A percentile compares a stretch with the other conserved stretches of the same genome.
These are phyloP conservation scores for Amborella trichopoda DNA, from an alignment of 164 flowering plant genomes.

Conservation along the genomic window DNA sequence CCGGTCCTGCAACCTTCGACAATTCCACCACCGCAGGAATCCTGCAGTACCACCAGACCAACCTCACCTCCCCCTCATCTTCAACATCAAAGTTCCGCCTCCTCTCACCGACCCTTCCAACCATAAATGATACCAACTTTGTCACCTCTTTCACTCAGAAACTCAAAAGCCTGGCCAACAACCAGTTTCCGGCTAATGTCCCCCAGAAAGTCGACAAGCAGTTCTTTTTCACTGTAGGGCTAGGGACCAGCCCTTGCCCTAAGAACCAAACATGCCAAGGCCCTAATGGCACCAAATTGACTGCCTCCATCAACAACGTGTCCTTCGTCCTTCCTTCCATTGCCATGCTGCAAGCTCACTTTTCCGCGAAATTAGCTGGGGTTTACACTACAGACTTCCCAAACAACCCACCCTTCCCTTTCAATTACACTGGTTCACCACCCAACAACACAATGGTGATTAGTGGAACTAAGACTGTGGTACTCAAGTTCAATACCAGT, in stretches of 20 bases:
- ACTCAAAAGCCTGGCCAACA: conserved; percentile 16
- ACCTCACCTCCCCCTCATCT: not conserved
- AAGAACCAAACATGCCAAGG: conserved; percentile 39
- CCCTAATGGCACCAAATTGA: conserved; percentile 29
- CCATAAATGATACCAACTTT: conserved; percentile 14
- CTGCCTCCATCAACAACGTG: conserved; percentile 39
- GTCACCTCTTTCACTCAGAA: conserved; percentile 7
- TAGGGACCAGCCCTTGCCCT: conserved; percentile 20
- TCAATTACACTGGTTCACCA: conserved; percentile 37
- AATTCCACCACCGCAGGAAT: conserved; percentile 36
- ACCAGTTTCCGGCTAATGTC: conserved; percentile 17
- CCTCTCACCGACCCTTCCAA: conserved; percentile 15
- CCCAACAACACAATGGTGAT: conserved; percentile 32
- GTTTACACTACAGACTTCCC: conserved; percentile 51
- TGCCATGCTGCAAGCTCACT: conserved; percentile 35
- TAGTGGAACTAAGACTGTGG: conserved; percentile 29
- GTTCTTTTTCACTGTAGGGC: conserved; percentile 24
- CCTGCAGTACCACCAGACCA: conserved; percentile 14
- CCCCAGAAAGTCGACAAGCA: conserved; percentile 12
- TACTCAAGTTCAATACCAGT: conserved; percentile 29
- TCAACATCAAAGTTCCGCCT: conserved; percentile 9
- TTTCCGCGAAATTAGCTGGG: conserved; percentile 25
- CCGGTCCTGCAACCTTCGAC: conserved; percentile 34
- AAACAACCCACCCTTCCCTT: conserved; percentile 13
- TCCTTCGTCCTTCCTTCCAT: conserved; percentile 27